These are phyloP conservation scores for Logfia minima DNA, from an alignment of 129 eudicot species.

Conservation along the genomic window DNA sequence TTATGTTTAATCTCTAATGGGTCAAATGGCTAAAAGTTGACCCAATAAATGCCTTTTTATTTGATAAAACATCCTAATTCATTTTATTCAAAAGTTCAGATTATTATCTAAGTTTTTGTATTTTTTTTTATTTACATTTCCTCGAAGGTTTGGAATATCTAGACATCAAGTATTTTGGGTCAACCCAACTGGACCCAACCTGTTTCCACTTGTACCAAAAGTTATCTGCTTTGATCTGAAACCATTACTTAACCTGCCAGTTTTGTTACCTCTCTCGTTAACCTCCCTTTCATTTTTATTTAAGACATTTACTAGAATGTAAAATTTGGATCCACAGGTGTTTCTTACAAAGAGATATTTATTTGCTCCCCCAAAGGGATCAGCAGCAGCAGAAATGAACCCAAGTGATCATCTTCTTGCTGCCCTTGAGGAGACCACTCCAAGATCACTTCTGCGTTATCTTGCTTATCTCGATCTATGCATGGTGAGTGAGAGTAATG, in stretches of 20 bases:
- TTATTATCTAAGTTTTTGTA: no score
- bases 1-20: no score
- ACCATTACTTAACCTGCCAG: not conserved
- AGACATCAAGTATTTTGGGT: not conserved
- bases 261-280: not conserved
- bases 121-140: no score
- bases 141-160: not conserved
- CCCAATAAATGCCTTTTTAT: no score
- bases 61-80: no score
- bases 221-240: not conserved
- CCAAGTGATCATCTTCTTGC: conserved; percentile 90
- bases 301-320: not conserved
- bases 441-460: conserved; percentile 63
- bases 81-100: no score
- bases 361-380: conserved; percentile 94
- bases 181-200: not conserved
- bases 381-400: conserved; percentile 88
- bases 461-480: conserved; percentile 90
- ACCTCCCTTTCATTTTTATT: not conserved
- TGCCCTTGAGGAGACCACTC: conserved; percentile 65
- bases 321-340: conserved; percentile 47
- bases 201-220: not conserved
- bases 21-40: no score
- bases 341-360: conserved; percentile 68
- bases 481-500: conserved; percentile 89